Base-by-base conservation (phyloP, 2,329 filamentous ascomycete species). In the Venturia nashicola region DNA sequence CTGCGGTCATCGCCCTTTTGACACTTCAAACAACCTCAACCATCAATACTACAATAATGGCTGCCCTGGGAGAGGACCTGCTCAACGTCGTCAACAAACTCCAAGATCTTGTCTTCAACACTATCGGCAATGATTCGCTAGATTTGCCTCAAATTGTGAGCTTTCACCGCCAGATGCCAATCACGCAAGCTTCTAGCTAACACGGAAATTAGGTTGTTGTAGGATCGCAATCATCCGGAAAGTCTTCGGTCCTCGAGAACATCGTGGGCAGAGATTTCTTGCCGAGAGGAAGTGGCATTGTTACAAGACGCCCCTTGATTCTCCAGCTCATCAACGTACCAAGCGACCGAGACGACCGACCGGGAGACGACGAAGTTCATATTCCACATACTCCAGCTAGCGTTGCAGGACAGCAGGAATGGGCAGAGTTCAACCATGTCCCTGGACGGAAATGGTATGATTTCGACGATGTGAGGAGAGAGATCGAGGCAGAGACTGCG, bases 91-190 rank as follows among this genome's bases (percentile, higher is more conserved):
- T 99, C 79, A 99, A 99, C 82, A 96, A 96, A 82, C 83, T 99
- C 72, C 94, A 99, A 78, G 94, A 97, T 77, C 80, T 99, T 73
- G 94, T 99, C 73, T 99, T 99, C 82, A 99, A 99, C 80, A 99
- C 94, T 70, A 99, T 99, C 76, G 94, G 94, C 77, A 97, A 92
- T 80, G 94, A 99, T 77, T 97, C 93, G 62, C 84, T 99, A 66
- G 94, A 99, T 78, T 81, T 99, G 65, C 94, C 94, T 65, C 94
- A 99, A 79, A 99, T 99, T 83, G 94, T 97, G 32, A 34, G 59
- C 39, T 7, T 40, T 42, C 62, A 39, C 62, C 61, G 61, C 48
- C 8, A 23, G 7, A 61, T 40, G 40, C 27, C 2, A 32, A 14
- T n/a, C 40, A n/a, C 43, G 27, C 61, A 54, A 36, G 36, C 34